Evolutionary conservation across 768 basidiomycete genomes (phyloP), one percentile per base, ranked within the genome.

Genomic region (Tremella mesenterica): DNA sequence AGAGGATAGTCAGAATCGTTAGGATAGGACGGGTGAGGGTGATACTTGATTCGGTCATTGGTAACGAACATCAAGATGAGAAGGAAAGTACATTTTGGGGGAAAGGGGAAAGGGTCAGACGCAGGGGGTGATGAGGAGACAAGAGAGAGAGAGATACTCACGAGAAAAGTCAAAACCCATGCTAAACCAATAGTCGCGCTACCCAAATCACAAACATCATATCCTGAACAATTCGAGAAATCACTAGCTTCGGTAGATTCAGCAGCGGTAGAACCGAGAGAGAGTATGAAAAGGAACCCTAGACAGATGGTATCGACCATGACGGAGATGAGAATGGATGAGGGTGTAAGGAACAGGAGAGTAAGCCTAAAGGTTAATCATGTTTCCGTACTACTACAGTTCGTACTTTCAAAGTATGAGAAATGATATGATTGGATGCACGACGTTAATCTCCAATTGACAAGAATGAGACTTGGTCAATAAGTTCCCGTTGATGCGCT

Each of bases 261-360:
- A 2, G 53, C 52, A n/a, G 59, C 62, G 18, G 53, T 52, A 9
- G 45, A 38, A 20, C 61, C 64, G 44, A 84, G 60, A 21, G 64
- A 74, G 75, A 77, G 81, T 47, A 88, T 56, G 52, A 85, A 66
- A 36, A 83, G 67, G 31, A 89, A 71, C 13, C 78, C 76, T 48
- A 87, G 58, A 49, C 88, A 67, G 14, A 80, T 84, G 25, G 76
- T 85, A 31, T 84, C 83, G 52, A 88, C 75, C 16, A 86, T 84
- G 50, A 88, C 80, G 18, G 87, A 85, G 61, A 89, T 85, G 23
- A 85, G 76, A 55, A 88, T 85, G 69, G 84, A 82, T 18, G 58
- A 54, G 1, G 63, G 57, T 9, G 44, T 43, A 36, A 51, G 20
- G 61, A 57, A 63, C 27, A 60, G 50, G 31, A 67, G 30, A 18